Percentiles rank a stretch among this genome's conserved stretches.
Evolutionary conservation across 1,139 yeast genomes (phyloP).

Genomic region (Geotrichum restrictum): DNA sequence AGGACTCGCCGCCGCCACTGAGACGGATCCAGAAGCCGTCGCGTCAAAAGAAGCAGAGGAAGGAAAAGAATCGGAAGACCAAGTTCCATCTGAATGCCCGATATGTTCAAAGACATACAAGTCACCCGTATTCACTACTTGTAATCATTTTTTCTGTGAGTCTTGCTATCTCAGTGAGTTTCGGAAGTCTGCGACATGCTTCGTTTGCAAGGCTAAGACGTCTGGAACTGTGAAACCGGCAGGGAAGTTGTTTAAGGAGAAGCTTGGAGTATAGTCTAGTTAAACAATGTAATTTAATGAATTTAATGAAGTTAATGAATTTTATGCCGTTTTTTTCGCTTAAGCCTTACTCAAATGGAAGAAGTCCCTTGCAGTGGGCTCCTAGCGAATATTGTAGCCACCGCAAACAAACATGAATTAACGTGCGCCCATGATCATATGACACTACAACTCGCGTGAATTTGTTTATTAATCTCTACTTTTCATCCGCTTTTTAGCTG

Average conservation of each 20-base stretch:
- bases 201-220: slow-evolving; percentile 60
- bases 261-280: neutral
- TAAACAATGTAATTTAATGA: neutral
- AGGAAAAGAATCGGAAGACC: slow-evolving; percentile 19
- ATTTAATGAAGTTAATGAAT: neutral
- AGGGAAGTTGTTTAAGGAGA: slow-evolving; percentile 30
- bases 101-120: slow-evolving; percentile 58
- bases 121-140: slow-evolving; percentile 56
- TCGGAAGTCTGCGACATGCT: slow-evolving; percentile 51
- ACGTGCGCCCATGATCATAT: too few species aligned
- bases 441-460: too few species aligned
- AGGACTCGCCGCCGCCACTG: slow-evolving; percentile 13
- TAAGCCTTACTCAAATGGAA: too few species aligned
- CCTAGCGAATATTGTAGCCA: too few species aligned
- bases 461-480: neutral
- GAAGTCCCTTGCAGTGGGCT: too few species aligned
- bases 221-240: slow-evolving; percentile 50
- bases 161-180: slow-evolving; percentile 54
- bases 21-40: slow-evolving; percentile 11
- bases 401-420: too few species aligned
- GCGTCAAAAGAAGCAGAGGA: slow-evolving; percentile 16
- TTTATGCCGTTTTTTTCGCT: too few species aligned
- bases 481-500: neutral
- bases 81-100: slow-evolving; percentile 49
- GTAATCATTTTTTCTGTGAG: slow-evolving; percentile 67